Base-by-base conservation (phyloP, 495 filamentous ascomycete species). In the Aspergillus diversus region DNA sequence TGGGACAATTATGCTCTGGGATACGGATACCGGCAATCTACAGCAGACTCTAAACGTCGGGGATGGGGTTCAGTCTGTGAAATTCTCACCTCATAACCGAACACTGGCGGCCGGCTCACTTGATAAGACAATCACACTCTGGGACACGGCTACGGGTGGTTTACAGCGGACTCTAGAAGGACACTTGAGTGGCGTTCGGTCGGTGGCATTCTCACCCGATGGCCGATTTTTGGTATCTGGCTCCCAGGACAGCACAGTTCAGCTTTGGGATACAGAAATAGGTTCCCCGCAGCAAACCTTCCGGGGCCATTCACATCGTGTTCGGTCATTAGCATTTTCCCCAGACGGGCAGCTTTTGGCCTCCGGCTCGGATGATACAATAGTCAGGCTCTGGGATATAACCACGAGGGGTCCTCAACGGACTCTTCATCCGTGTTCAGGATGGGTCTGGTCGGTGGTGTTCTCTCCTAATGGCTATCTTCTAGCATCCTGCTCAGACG, bases 341-440 rank as follows among this genome's bases (percentile, higher is more conserved):
- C 32, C 53, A 35, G 32, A 56, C 37, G 34, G 34, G 6, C 35
- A 39, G 35, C 35, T 62, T 3, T n/a, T 71, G n/a, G 69, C 62
- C 0, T 75, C 71, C 8, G 62, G 56, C 27, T 71, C 69, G 6
- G 12, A 60, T 32, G 62, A 71, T 48, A 17, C 59, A 13, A 73
- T 61, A 21, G 50, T 73, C 31, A 59, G 49, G 17, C 63, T 74
- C 13, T 76, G 68, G 72, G 57, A 74, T 49, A 47, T 62, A 21
- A 50, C 48, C 0, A 68, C 9, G 7, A 46, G 31, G 16, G 27
- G 17, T 15, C 5, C 33, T 31, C 57, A 39, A 47, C 16, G 17
- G 8, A 60, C 47, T 9, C 48, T 60, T 7, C 37, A 8, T 16
- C 17, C 27, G 21, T 31, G 49, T 49, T 49, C 17, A 3, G 31